Base-by-base conservation (phyloP, 148 eudicot genomes). In the Cornus kousa region DNA sequence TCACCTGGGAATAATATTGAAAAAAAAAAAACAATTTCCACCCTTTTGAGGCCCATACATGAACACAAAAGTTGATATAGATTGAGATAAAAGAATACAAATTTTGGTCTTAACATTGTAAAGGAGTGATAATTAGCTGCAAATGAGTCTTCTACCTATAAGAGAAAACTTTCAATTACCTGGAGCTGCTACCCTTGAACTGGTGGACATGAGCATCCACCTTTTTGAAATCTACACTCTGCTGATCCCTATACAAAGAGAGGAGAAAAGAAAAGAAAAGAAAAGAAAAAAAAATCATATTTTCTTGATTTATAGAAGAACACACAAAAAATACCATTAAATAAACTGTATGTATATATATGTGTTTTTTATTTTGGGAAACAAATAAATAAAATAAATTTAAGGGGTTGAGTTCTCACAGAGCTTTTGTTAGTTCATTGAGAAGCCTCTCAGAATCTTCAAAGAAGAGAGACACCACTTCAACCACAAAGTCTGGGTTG, bases 161-260 rank as follows among this genome's bases (percentile, higher is more conserved):
- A 35, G 3, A 35, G 4, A 35, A 35, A 35, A 7, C 53, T 48
- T 48, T 16, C 59, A 53, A 17, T n/a, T 32, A 94, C 97, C 98
- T 94, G 74, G 98, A 90, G 75, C 98, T 94, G 82, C 98, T 94
- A 28, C 98, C 98, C 77, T 92, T 94, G 79, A 94, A 82, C 77
- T 92, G 94, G 80, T 94, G 98, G 67, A 94, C 92, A 86, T 87
- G 85, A 9, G 91, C 87, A 85, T 92, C 94, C 72, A 94, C 84
- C 85, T 78, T 89, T 82, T 81, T 86, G 74, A 86, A 94, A 77
- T 94, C 98, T 67, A 94, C 94, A 82, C 74, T 78, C 33, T 83
- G 84, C 70, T 94, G 89, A 37, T 84, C 83, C 79, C 98, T 94
- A 66, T 57, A 79, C 31, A 28, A 81, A 77, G 19, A 9, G 22